Percentiles rank a stretch among this genome's conserved stretches.
These are phyloP conservation scores for Apiotrichum laibachii DNA, from an alignment of 1,284 basidiomycete genomes.

Conservation along the genomic window DNA sequence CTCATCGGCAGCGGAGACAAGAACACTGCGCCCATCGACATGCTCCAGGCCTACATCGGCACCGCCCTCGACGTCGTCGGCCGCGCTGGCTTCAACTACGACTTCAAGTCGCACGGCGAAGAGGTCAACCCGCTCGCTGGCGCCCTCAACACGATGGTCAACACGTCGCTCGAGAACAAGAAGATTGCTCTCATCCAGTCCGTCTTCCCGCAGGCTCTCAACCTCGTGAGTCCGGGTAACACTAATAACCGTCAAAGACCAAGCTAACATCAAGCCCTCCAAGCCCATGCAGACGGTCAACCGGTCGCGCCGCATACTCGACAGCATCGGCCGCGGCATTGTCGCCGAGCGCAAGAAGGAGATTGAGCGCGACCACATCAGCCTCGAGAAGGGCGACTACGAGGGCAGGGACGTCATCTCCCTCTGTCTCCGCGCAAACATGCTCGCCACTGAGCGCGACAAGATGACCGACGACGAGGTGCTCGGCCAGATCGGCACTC, in stretches of 20 bases:
- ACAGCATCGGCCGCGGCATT: conserved; percentile 32
- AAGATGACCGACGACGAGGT: conserved; percentile 66
- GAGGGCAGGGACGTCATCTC: conserved; percentile 51
- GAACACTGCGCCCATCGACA: conserved; percentile 55
- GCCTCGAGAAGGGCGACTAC: conserved; percentile 53
- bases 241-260: too few relatives aligned
- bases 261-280: conserved; percentile 3
- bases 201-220: conserved; percentile 15
- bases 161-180: conserved; percentile 49
- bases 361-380: conserved; percentile 23
- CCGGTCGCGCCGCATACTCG: background rate
- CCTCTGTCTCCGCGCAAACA: conserved; percentile 59
- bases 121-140: conserved; percentile 58
- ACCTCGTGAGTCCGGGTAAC: conserved; percentile 3
- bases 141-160: conserved; percentile 60
- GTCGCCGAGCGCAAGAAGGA: conserved; percentile 25
- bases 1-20: background rate
- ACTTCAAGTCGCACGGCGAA: conserved; percentile 56
- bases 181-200: conserved; percentile 15
- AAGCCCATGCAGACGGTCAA: background rate
- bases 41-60: conserved; percentile 61
- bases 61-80: conserved; percentile 71
- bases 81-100: conserved; percentile 66
- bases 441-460: conserved; percentile 57
- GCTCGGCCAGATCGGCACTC: conserved; percentile 71